These are phyloP conservation scores for Solanum habrochaites DNA, from an alignment of 257 asterid species.

Conservation along the genomic window DNA sequence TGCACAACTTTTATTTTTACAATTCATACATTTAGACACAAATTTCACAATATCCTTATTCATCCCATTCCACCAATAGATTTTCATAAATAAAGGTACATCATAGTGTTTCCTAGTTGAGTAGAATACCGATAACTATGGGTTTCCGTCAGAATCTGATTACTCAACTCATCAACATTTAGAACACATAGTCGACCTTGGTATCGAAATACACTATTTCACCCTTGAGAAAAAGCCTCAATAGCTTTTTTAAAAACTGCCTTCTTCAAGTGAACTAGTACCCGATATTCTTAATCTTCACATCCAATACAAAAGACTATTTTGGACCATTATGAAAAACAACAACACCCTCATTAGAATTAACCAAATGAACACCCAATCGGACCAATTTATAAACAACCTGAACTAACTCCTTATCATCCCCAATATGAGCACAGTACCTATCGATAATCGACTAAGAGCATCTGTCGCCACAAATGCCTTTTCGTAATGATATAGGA, in stretches of 20 bases:
- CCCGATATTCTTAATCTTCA: not conserved
- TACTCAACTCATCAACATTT: not conserved
- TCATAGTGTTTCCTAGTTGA: not conserved
- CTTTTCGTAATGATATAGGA: not conserved
- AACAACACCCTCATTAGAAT: not conserved
- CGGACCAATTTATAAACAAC: not conserved
- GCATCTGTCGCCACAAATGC: not conserved
- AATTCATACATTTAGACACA: not conserved
- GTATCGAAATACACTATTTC: not conserved
- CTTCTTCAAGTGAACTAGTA: not conserved
- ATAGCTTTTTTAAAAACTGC: accelerated
- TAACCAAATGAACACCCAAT: not conserved
- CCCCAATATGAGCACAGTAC: not conserved
- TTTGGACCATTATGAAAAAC: not conserved
- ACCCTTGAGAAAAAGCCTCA: not conserved
- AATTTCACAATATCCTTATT: not conserved
- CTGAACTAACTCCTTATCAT: too few relatives aligned
- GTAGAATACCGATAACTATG: too few relatives aligned
- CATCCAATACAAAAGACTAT: not conserved
- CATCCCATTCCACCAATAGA: too few relatives aligned
- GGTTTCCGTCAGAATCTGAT: accelerated
- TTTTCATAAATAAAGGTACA: too few relatives aligned
- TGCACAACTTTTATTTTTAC: not conserved
- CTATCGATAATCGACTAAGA: not conserved
- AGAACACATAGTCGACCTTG: not conserved